Conservation (phyloP, 2,329 filamentous ascomycete genomes). For the Penicillium hesseltinei region DNA sequence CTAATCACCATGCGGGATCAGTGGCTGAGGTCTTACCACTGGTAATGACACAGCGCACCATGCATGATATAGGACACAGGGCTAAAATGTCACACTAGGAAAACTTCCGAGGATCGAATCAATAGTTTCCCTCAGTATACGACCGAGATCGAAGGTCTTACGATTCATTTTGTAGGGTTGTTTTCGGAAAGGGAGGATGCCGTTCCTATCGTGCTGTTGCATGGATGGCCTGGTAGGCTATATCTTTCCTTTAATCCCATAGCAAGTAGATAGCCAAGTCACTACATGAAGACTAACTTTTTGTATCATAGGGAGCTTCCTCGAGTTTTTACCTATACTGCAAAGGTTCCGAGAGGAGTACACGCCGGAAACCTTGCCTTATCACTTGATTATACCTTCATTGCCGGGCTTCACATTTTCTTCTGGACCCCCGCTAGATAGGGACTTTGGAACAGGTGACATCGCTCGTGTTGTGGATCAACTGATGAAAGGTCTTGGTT, state of each 20-base stretch:
- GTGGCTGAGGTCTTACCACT: constrained; percentile 50
- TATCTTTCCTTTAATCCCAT: not conserved
- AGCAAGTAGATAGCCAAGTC: not conserved
- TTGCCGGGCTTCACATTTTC: constrained; percentile 34
- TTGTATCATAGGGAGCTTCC: constrained; percentile 28
- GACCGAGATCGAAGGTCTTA: constrained; percentile 41
- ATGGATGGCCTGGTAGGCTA: constrained; percentile 34
- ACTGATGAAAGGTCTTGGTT: constrained; percentile 32
- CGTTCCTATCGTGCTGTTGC: constrained; percentile 48
- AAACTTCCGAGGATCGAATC: constrained; percentile 42
- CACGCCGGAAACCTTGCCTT: constrained; percentile 27
- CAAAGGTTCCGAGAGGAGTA: constrained; percentile 29
- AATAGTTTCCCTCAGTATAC: constrained; percentile 55
- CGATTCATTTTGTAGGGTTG: constrained; percentile 51
- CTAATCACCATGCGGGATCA: constrained; percentile 41
- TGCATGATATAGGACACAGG: constrained; percentile 16
- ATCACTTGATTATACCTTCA: constrained; percentile 34
- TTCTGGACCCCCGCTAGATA: constrained; percentile 29
- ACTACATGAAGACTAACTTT: not conserved
- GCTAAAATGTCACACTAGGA: constrained; percentile 18
- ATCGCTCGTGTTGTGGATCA: constrained; percentile 29
- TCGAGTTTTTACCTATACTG: constrained; percentile 34
- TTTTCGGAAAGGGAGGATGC: constrained; percentile 50
- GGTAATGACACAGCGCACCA: constrained; percentile 36
- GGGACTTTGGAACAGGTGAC: constrained; percentile 24